Evolutionary conservation across 495 filamentous ascomycete species (phyloP).

Genomic region (Gamarada debralockiae): DNA sequence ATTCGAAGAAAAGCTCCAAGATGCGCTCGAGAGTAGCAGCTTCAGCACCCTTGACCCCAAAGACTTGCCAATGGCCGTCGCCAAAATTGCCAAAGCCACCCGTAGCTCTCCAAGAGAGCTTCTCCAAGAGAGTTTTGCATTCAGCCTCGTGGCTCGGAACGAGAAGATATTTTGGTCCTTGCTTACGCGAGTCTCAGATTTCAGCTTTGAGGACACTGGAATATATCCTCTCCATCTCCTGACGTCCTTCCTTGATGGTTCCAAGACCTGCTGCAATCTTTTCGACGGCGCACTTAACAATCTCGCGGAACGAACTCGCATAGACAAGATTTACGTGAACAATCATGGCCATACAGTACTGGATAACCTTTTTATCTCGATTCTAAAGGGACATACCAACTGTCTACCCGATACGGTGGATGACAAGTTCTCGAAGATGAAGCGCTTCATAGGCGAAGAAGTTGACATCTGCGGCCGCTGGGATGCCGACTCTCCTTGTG

Average conservation of each 20-base stretch:
- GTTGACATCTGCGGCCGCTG: slow-evolving; percentile 39
- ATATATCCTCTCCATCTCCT: slow-evolving; percentile 35
- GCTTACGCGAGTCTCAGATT: not conserved
- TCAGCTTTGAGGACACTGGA: not conserved
- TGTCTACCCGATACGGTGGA: slow-evolving; percentile 33
- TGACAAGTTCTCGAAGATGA: slow-evolving; percentile 41
- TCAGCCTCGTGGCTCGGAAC: slow-evolving; percentile 38
- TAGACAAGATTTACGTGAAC: slow-evolving; percentile 29
- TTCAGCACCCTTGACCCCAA: slow-evolving; percentile 24
- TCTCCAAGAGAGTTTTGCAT: slow-evolving; percentile 33
- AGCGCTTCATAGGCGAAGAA: slow-evolving; percentile 33
- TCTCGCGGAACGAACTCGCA: slow-evolving; percentile 1
- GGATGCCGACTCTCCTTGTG: slow-evolving; percentile 35
- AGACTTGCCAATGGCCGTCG: slow-evolving; percentile 26
- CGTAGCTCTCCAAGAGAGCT: slow-evolving; percentile 24
- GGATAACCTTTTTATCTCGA: slow-evolving; percentile 36
- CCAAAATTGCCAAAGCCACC: slow-evolving; percentile 25
- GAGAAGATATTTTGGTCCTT: slow-evolving; percentile 9
- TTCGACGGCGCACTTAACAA: slow-evolving; percentile 13
- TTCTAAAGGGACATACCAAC: slow-evolving; percentile 36
- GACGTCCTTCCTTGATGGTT: slow-evolving; percentile 34
- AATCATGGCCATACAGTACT: slow-evolving; percentile 38
- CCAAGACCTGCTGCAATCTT: slow-evolving; percentile 33
- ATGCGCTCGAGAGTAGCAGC: slow-evolving; percentile 29
- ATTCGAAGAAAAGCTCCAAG: slow-evolving; percentile 23